Percentiles rank a stretch among this genome's conserved stretches.
phyloP scores from a whole-genome alignment of 768 basidiomycete genomes.

The Boletus vermiculosoides region DNA sequence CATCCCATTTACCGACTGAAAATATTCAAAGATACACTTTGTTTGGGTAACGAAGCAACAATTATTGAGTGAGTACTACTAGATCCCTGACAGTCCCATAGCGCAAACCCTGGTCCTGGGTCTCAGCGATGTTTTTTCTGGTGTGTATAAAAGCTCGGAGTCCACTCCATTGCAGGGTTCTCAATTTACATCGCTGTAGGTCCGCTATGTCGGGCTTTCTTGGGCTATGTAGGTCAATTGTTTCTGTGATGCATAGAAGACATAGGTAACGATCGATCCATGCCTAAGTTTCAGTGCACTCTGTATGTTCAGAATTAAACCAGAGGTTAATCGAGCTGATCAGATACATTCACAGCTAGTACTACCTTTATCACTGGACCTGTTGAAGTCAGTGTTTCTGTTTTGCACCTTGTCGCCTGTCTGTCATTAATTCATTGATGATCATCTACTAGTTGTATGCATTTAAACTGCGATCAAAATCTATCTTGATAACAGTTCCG shows the following conservation, averaged over 20 bases:
- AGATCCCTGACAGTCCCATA: background rate
- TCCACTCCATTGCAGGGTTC: no score
- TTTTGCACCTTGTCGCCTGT: background rate
- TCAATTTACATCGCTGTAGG: no score
- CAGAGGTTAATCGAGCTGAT: background rate
- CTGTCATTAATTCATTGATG: background rate
- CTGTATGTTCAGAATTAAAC: no score
- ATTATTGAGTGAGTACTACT: background rate
- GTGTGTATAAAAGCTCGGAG: background rate
- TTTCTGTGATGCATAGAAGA: no score
- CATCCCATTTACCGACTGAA: background rate
- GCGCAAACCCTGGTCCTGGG: background rate
- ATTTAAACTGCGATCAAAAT: background rate
- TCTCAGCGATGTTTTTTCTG: slow-evolving; percentile 1
- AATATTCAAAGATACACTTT: background rate
- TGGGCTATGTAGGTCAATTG: no score
- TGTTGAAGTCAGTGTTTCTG: background rate
- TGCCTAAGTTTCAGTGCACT: background rate
- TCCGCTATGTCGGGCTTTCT: no score
- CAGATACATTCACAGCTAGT: background rate
- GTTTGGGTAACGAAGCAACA: slow-evolving; percentile 1
- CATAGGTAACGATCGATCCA: background rate
- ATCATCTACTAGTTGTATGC: background rate
- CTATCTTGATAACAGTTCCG: background rate
- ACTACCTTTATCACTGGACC: background rate